Base-by-base conservation (phyloP, 2,329 filamentous ascomycete genomes). In the Neonectria sp. region DNA sequence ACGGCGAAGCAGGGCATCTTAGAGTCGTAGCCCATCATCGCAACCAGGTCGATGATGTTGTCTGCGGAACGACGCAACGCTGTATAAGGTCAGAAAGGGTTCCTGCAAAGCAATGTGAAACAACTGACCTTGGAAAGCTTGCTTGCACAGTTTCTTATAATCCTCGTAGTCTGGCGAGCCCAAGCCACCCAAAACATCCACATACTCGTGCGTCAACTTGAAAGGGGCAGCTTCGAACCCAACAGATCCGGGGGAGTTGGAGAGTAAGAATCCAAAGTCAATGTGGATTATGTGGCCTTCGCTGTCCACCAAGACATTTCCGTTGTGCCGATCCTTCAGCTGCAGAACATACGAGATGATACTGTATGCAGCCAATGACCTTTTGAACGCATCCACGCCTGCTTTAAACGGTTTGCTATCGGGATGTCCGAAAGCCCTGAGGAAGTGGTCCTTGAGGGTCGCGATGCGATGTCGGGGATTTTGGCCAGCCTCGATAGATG, bases 231-330 rank as follows among this genome's bases (percentile, higher is more conserved):
- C 93, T 81, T 96, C 93, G 75, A 96, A 96, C 3, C 93, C 93
- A 77, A 96, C 93, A 9, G 91, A 92, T 0, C 93, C 93, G 0
- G 93, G 93, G 1, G 93, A 95, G 79, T 96, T 96, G 53, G 92
- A 95, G 37, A 96, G 85, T 92, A 96, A 95, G 79, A 96, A 96
- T 62, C 93, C 93, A 79, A 96, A 96, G 80, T 96, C 93, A 68
- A 96, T 96, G 78, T 96, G 93, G 68, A 96, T 91, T 63, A 95
- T 95, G 77, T 96, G 93, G 11, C 93, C 93, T 79, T 94, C 91
- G 75, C 93, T 94, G 79, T 95, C 93, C 75, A 96, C 92, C 67
- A 96, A 86, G 15, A 96, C 92, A 76, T 96, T 96, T 61, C 93
- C 93, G 77, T 96, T 96, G 79, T 96, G 93, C 13, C 93, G 88